Evolutionary conservation across 257 asterid genomes (phyloP), one percentile per base, ranked within the genome.

Genomic region (Solanum bukasovii): DNA sequence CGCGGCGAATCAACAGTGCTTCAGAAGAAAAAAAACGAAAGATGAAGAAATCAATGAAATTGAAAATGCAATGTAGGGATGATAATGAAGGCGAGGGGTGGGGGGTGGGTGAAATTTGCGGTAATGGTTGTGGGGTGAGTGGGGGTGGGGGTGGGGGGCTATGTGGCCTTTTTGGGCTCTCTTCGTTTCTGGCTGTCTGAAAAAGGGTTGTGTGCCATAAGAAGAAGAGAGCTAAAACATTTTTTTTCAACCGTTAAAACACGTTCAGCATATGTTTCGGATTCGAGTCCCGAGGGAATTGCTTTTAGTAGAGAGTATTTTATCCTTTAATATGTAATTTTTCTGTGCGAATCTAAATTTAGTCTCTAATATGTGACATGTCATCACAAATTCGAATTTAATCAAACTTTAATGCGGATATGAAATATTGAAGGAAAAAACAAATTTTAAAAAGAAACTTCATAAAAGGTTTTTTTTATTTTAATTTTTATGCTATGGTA

Each of bases 1-100:
- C 84, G 84, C 61, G 61, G 84, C 59, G 84, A 77, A 42, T 79
- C 67, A 79, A 79, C 85, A 27, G 67, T 44, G 27, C 59, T 29
- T 27, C 23, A 25, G 16, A 79, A 52, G 33, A 34, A 18, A 52
- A 52, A 79, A 79, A 44, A 14, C 65, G 21, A 40, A 42, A 78
- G 35, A 42, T 23, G 21, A 37, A 78, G 29, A 14, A 42, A 8
- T 14, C 31, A 25, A 77, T 27, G 63, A 25, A 14, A 29, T 46
- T 29, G 68, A 78, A 78, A 35, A 78, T 42, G 84, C 11, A 77
- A 78, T 16, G 68, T 9, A 13, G 85, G 67, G 85, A 16, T 81
- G 67, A 81, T 46, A 81, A 81, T 81, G 68, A 81, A 61, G 23
- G 68, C 68, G 68, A 81, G 3, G 13, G 14, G 23, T 4, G 29